phyloP scores from a whole-genome alignment of 2,329 filamentous ascomycete genomes.

The Colletotrichum acutatum region DNA sequence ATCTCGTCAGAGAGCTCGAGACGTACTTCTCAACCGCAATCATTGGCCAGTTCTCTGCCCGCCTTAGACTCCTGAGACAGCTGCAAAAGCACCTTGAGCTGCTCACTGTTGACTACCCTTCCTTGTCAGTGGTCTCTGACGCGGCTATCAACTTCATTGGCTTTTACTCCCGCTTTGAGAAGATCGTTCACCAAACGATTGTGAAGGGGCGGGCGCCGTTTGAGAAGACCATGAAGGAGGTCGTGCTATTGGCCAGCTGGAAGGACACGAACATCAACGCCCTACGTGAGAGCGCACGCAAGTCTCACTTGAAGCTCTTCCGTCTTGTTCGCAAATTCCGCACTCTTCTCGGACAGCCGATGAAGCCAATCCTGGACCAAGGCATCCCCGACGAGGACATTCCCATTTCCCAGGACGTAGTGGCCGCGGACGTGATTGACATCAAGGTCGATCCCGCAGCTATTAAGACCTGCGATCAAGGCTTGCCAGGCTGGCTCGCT shows the following conservation, averaged over 20 bases:
- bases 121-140: conserved; percentile 67
- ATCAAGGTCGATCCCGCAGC: conserved; percentile 37
- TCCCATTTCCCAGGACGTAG: neutral
- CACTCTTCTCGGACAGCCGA: conserved; percentile 78
- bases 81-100: conserved; percentile 73
- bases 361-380: conserved; percentile 71
- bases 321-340: conserved; percentile 92
- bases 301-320: conserved; percentile 92
- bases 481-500: conserved; percentile 52
- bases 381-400: conserved; percentile 65
- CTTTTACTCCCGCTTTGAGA: conserved; percentile 79
- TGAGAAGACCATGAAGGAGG: conserved; percentile 93
- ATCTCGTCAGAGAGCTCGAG: conserved; percentile 80
- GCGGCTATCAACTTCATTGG: conserved; percentile 81
- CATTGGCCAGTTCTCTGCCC: conserved; percentile 81
- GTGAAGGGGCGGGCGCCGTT: conserved; percentile 75
- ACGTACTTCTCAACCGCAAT: conserved; percentile 83
- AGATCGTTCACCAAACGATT: conserved; percentile 72
- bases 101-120: conserved; percentile 68
- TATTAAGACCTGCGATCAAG: conserved; percentile 45
- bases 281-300: conserved; percentile 86
- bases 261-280: conserved; percentile 96
- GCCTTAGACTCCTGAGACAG: conserved; percentile 76
- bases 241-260: conserved; percentile 95
- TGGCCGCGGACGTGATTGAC: conserved; percentile 39